Conservation (phyloP, 257 asterid genomes). For the Eustoma russellianum region DNA sequence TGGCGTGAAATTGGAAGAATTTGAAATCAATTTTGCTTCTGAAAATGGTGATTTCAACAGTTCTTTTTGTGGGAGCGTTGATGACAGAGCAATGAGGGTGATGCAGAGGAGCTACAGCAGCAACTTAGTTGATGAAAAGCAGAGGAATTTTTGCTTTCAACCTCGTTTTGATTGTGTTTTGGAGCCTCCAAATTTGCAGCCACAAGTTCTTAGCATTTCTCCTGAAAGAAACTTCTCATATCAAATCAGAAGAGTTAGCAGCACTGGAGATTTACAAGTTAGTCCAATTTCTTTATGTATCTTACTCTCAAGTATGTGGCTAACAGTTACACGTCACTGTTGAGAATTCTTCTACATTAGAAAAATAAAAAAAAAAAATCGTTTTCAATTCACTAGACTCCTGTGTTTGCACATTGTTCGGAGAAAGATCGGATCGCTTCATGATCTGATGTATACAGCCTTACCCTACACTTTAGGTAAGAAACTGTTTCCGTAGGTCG, state of each 20-base stretch:
- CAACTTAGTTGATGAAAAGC: constrained; percentile 39
- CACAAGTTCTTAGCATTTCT: constrained; percentile 22
- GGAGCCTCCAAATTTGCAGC: constrained; percentile 33
- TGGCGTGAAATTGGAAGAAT: constrained; percentile 47
- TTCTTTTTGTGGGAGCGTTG: constrained; percentile 16
- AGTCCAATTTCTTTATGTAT: neutral
- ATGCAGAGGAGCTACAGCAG: constrained; percentile 84
- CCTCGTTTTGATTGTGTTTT: constrained; percentile 34
- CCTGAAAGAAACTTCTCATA: constrained; percentile 35
- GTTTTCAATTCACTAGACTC: too few species aligned
- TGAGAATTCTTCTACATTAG: too few species aligned
- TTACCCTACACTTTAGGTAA: too few species aligned
- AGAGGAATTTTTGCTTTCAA: constrained; percentile 18
- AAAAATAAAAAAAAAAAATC: too few species aligned
- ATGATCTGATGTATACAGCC: too few species aligned
- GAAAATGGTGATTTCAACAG: neutral
- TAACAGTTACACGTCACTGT: too few species aligned
- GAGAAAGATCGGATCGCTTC: too few species aligned
- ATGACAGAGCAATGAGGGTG: constrained; percentile 38
- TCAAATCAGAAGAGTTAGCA: constrained; percentile 76
- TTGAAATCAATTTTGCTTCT: constrained; percentile 21
- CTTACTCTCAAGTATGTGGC: too few species aligned
- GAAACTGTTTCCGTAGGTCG: too few species aligned
- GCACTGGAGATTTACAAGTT: constrained; percentile 86
- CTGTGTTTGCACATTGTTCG: too few species aligned